phyloP scores from a whole-genome alignment of 2,329 filamentous ascomycete genomes.

The Myriosclerotinia scirpicola region DNA sequence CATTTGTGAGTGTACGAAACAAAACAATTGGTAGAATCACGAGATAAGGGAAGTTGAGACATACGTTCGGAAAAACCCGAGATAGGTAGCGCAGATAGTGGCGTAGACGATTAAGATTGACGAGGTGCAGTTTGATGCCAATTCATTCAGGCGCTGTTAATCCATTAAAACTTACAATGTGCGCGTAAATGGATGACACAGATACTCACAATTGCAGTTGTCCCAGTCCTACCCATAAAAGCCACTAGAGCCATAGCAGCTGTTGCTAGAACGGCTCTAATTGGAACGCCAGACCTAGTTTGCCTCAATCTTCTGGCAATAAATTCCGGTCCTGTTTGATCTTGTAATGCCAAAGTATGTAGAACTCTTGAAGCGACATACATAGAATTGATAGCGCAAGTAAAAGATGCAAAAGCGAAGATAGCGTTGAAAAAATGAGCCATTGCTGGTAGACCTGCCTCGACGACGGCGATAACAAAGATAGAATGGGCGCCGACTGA shows the following conservation, averaged over 20 bases:
- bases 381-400: slow-evolving; percentile 43
- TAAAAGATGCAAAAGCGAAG: slow-evolving; percentile 44
- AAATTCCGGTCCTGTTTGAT: slow-evolving; percentile 45
- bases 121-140: slow-evolving; percentile 44
- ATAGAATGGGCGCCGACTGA: slow-evolving; percentile 43
- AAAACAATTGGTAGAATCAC: not conserved
- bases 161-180: slow-evolving; percentile 22
- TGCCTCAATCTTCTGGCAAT: slow-evolving; percentile 43
- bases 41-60: slow-evolving; percentile 4
- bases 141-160: slow-evolving; percentile 42
- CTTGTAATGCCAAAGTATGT: slow-evolving; percentile 43
- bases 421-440: slow-evolving; percentile 41
- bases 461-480: slow-evolving; percentile 44
- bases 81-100: slow-evolving; percentile 45
- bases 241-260: slow-evolving; percentile 43
- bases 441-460: slow-evolving; percentile 42
- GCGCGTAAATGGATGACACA: not conserved
- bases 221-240: slow-evolving; percentile 45
- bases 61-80: slow-evolving; percentile 44
- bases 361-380: slow-evolving; percentile 44
- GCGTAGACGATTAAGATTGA: slow-evolving; percentile 46
- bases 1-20: slow-evolving; percentile 5
- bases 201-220: slow-evolving; percentile 42
- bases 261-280: slow-evolving; percentile 45
- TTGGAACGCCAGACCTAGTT: slow-evolving; percentile 44